A percentile compares a stretch with the other conserved stretches of the same genome.
These are phyloP conservation scores for Fusarium coffeatum DNA, from an alignment of 2,329 filamentous ascomycete species.

Conservation along the genomic window DNA sequence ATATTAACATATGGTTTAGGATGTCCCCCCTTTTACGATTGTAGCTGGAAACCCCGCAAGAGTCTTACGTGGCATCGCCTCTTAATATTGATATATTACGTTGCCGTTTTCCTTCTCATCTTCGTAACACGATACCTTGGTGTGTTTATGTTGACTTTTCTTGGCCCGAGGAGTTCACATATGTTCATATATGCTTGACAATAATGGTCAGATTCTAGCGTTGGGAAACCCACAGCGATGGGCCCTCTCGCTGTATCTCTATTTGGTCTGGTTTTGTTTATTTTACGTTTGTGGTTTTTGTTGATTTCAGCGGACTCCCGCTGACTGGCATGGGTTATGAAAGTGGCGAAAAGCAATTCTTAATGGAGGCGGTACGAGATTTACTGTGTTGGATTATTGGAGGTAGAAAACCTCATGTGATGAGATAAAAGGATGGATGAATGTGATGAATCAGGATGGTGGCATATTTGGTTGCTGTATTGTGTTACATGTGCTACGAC, in stretches of 20 bases:
- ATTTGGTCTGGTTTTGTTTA: background rate
- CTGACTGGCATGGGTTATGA: slow-evolving; percentile 27
- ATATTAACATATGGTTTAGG: slow-evolving; percentile 51
- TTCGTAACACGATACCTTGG: slow-evolving; percentile 51
- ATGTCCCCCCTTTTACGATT: slow-evolving; percentile 75
- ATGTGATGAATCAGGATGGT: slow-evolving; percentile 33
- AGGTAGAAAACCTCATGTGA: slow-evolving; percentile 30
- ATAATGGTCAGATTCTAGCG: slow-evolving; percentile 31
- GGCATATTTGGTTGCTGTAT: slow-evolving; percentile 28
- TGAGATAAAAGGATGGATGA: slow-evolving; percentile 3
- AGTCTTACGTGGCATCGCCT: slow-evolving; percentile 58
- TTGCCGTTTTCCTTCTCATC: slow-evolving; percentile 24
- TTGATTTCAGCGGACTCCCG: slow-evolving; percentile 12
- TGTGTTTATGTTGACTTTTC: slow-evolving; percentile 29
- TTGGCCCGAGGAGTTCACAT: background rate
- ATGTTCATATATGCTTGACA: slow-evolving; percentile 4
- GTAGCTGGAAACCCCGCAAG: slow-evolving; percentile 77
- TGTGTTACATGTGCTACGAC: slow-evolving; percentile 44
- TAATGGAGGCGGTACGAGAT: slow-evolving; percentile 27
- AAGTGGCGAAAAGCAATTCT: slow-evolving; percentile 32
- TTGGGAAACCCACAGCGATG: slow-evolving; percentile 39
- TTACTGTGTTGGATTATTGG: slow-evolving; percentile 19
- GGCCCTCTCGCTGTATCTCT: slow-evolving; percentile 17
- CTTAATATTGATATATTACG: slow-evolving; percentile 39
- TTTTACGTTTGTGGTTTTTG: background rate